Percentiles rank a stretch among this genome's conserved stretches.
Conservation (phyloP, 768 basidiomycete species). For the Heimioporus sp. region DNA sequence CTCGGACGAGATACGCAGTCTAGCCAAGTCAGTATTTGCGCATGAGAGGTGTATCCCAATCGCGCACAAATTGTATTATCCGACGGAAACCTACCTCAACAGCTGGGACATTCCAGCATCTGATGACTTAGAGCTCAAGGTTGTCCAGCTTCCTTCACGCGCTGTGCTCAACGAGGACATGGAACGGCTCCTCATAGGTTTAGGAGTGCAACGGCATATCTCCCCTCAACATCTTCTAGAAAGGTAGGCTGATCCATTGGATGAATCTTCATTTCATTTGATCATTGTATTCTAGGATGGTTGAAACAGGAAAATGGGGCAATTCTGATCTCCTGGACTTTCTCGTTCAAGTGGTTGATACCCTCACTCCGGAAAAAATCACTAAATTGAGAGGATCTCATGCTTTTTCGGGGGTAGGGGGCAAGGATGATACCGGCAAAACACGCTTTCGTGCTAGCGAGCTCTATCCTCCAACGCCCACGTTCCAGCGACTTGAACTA, state of each 20-base stretch:
- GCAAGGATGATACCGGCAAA: background rate
- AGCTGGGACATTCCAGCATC: background rate
- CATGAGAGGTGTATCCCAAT: constrained; percentile 44
- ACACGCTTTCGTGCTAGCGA: constrained; percentile 58
- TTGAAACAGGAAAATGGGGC: constrained; percentile 83
- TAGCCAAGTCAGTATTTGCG: constrained; percentile 38
- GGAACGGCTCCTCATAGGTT: background rate
- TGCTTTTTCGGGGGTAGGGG: background rate
- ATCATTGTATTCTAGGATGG: constrained; percentile 50
- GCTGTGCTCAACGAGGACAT: background rate
- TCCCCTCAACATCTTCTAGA: background rate
- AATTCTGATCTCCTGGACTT: constrained; percentile 80
- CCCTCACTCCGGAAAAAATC: background rate
- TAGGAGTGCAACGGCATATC: background rate
- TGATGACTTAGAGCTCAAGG: background rate
- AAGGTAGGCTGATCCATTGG: background rate
- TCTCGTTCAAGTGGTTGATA: constrained; percentile 61
- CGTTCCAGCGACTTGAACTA: constrained; percentile 63
- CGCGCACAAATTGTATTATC: background rate
- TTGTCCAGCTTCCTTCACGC: background rate
- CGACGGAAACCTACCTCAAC: background rate
- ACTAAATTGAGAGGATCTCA: background rate
- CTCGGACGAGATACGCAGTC: constrained; percentile 38
- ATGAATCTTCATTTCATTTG: background rate
- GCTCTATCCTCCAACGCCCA: constrained; percentile 79